Percentiles rank a stretch among this genome's conserved stretches.
Conservation (phyloP, 345 rosid genomes). For the Moricandia arvensis region DNA sequence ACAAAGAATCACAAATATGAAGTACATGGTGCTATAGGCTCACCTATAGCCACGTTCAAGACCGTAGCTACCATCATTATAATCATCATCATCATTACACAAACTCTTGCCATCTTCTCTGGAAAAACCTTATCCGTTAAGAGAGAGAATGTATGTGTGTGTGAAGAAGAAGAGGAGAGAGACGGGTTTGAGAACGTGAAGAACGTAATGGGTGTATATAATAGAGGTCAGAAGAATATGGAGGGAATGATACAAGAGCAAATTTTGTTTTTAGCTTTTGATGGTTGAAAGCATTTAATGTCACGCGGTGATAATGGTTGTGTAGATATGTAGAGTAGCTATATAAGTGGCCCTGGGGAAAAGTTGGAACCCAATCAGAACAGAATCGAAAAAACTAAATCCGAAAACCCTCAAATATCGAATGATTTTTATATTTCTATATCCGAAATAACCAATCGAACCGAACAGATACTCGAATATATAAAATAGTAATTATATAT, state of each 20-base stretch:
- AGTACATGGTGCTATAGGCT: not conserved
- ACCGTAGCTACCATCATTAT: not conserved
- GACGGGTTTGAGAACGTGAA: not conserved
- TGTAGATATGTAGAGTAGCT: not conserved
- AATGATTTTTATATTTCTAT: too few species aligned
- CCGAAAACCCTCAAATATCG: too few species aligned
- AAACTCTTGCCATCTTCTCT: not conserved
- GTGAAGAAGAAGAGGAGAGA: not conserved
- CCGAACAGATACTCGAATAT: too few species aligned
- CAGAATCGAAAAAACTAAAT: too few species aligned
- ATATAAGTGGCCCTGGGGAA: too few species aligned
- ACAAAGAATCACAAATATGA: not conserved
- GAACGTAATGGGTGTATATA: not conserved
- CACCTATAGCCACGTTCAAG: not conserved
- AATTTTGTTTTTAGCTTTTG: not conserved
- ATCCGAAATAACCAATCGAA: too few species aligned
- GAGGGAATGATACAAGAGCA: slow-evolving; percentile 28
- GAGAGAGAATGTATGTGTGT: not conserved
- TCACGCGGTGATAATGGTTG: not conserved
- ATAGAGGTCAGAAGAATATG: slow-evolving; percentile 7
- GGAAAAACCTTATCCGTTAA: not conserved
- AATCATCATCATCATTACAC: not conserved
- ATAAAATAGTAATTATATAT: too few species aligned
- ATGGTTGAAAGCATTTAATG: not conserved
- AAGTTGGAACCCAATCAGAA: too few species aligned